These are phyloP conservation scores for Astrothelium macrocarpum DNA, from an alignment of 495 filamentous ascomycete species.

Conservation along the genomic window DNA sequence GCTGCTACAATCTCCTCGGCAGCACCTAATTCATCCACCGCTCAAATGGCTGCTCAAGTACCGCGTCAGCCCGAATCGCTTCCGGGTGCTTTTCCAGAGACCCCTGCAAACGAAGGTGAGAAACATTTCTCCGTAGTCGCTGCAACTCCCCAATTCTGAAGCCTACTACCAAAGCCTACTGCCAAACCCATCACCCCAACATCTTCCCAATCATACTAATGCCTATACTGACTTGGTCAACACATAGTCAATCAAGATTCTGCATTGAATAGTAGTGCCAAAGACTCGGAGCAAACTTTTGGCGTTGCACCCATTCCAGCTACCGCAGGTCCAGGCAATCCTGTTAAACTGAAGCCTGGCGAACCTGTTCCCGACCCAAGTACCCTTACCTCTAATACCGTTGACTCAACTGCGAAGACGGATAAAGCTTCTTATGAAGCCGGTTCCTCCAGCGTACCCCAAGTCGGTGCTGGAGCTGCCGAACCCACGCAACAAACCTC, in stretches of 20 bases:
- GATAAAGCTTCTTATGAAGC: constrained; percentile 81
- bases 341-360: constrained; percentile 67
- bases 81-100: constrained; percentile 75
- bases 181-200: too few species aligned
- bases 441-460: constrained; percentile 37
- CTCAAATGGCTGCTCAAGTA: constrained; percentile 55
- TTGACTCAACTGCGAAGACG: constrained; percentile 54
- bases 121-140: too few species aligned
- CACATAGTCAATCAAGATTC: constrained; percentile 15
- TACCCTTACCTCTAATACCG: constrained; percentile 44
- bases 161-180: too few species aligned
- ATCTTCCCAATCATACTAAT: not conserved
- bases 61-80: constrained; percentile 49
- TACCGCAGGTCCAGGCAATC: constrained; percentile 66
- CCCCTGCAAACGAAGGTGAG: constrained; percentile 41
- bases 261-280: constrained; percentile 12
- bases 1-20: constrained; percentile 50
- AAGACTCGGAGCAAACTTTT: constrained; percentile 21
- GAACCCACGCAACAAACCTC: not conserved
- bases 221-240: not conserved
- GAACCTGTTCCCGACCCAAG: constrained; percentile 63
- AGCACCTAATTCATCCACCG: constrained; percentile 65
- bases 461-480: constrained; percentile 25
- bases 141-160: too few species aligned
- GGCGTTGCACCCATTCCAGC: constrained; percentile 68